Evolutionary conservation across 2,329 filamentous ascomycete species (phyloP).

Genomic region (Xylaria sp.): DNA sequence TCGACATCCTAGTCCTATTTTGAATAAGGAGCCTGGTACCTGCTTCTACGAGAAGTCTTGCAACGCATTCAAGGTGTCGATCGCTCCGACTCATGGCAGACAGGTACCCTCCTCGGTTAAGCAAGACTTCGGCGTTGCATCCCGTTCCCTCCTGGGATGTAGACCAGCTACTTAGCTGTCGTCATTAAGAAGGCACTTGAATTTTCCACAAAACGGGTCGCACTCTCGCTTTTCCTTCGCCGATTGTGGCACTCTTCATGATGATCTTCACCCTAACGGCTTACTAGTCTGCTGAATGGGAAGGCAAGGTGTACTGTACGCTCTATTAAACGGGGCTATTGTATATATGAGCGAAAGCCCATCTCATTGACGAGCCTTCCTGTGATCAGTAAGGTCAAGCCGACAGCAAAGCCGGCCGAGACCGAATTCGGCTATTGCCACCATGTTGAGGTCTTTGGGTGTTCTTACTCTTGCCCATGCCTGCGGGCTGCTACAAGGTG

Average conservation of each 20-base stretch:
- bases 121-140: conserved; percentile 7
- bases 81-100: not conserved
- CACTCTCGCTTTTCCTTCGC: not conserved
- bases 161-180: not conserved
- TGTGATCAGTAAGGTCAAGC: not conserved
- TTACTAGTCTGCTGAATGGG: not conserved
- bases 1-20: not conserved
- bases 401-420: not conserved
- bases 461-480: conserved; percentile 1
- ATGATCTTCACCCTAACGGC: not conserved
- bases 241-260: not conserved
- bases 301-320: not conserved
- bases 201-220: conserved; percentile 25
- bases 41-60: too few species aligned
- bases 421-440: not conserved
- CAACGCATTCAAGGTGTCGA: too few species aligned
- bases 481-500: conserved; percentile 8
- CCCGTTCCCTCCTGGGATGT: not conserved
- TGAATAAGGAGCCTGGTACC: not conserved
- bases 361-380: not conserved
- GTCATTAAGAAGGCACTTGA: not conserved
- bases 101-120: conserved; percentile 19
- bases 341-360: conserved; percentile 1
- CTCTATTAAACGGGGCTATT: not conserved
- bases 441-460: not conserved